These are phyloP conservation scores for Fraxinus floribunda DNA, from an alignment of 305 asterid species.

Conservation along the genomic window DNA sequence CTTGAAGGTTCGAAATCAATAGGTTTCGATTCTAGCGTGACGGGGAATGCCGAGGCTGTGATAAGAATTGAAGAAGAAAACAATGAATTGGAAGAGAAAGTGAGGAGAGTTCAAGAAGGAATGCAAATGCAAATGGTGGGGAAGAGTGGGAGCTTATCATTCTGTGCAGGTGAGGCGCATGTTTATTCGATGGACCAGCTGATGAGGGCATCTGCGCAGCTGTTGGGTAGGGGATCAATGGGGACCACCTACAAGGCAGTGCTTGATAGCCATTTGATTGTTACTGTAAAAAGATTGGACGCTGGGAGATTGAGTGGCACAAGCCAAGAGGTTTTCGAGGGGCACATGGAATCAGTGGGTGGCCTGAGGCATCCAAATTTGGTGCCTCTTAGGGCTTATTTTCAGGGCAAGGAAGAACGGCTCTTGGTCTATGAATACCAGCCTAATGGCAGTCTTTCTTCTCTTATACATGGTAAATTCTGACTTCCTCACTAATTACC, in stretches of 20 bases:
- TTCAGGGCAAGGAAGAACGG: slow-evolving; percentile 79
- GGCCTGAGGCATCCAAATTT: slow-evolving; percentile 77
- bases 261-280: slow-evolving; percentile 71
- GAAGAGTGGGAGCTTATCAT: slow-evolving; percentile 68
- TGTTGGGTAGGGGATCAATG: slow-evolving; percentile 80
- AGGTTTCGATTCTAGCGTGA: slow-evolving; percentile 45
- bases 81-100: slow-evolving; percentile 66
- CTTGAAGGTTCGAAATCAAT: slow-evolving; percentile 25
- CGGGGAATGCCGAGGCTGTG: slow-evolving; percentile 61
- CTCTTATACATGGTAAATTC: slow-evolving; percentile 76
- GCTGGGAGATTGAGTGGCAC: slow-evolving; percentile 51
- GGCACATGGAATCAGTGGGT: slow-evolving; percentile 77
- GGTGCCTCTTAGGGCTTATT: slow-evolving; percentile 81
- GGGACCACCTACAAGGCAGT: slow-evolving; percentile 92
- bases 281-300: slow-evolving; percentile 86
- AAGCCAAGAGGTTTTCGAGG: slow-evolving; percentile 57
- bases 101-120: slow-evolving; percentile 58
- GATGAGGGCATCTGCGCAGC: slow-evolving; percentile 86
- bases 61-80: slow-evolving; percentile 70
- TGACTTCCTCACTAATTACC: neutral
- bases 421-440: slow-evolving; percentile 81
- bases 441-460: slow-evolving; percentile 79
- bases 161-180: slow-evolving; percentile 85
- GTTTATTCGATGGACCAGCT: slow-evolving; percentile 79
- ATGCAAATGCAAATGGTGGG: slow-evolving; percentile 43